Base-by-base conservation (phyloP, 345 rosid species). In the Euphorbia pulcherrima region DNA sequence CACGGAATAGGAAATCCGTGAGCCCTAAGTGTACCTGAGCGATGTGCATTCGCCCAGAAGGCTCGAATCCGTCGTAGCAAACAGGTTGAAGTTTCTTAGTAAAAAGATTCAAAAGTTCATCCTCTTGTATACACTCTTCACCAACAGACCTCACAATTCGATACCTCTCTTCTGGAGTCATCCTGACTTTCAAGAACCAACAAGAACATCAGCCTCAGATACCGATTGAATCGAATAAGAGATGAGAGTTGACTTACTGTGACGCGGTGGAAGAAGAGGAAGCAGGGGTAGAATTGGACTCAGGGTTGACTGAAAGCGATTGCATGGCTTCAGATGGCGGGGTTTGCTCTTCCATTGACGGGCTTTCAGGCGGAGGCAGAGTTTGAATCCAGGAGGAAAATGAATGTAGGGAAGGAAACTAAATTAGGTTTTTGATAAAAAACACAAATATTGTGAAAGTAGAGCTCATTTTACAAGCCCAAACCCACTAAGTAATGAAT, bases 11-110 rank as follows among this genome's bases (percentile, higher is more conserved):
- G n/a, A n/a, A n/a, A n/a, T n/a, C n/a, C n/a, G n/a, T n/a, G n/a
- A n/a, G n/a, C n/a, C n/a, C n/a, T n/a, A n/a, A 81, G 44, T 6
- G 27, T n/a, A 76, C 98, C 92, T 93, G 97, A 73, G 98, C 97
- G 33, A 93, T 89, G 78, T 93, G 96, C 98, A 93, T 90, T 69
- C 91, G 80, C 39, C 96, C 95, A 7, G 98, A 90, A 51, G 98
- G 97, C 83, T 93, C 98, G 64, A 93, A 90, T 4, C 96, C 97
- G 56, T 93, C 97, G 35, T 93, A 93, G 80, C 97, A 89, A 76
- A 90, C 83, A 18, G 96, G 96, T 30, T 76, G 60, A 63, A 90
- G 84, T 73, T 93, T 93, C 69, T 90, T 85, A 28, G 86, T 64
- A 18, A 93, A 87, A 68, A 90, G 92, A 71, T 81, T 86, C 78